A percentile compares a stretch with the other conserved stretches of the same genome.
Conservation (phyloP, 371 early-diverging fungal genomes). For the Rhizopus stolonifer region DNA sequence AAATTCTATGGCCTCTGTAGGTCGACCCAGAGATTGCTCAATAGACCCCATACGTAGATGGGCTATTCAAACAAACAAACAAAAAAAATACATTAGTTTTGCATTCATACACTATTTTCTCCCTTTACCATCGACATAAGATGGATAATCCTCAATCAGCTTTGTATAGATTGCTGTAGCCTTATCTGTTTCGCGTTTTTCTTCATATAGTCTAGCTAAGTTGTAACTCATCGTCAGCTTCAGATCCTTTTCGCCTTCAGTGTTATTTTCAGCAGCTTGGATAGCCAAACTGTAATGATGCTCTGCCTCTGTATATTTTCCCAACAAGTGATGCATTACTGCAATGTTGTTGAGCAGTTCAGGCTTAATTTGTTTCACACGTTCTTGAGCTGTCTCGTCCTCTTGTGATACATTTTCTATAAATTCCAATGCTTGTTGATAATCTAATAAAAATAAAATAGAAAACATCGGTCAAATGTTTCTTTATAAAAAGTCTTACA, state of each 20-base stretch:
- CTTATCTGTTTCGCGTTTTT: constrained; percentile 50
- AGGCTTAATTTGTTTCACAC: constrained; percentile 45
- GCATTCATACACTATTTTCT: not conserved
- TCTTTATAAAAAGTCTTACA: constrained; percentile 28
- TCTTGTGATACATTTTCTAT: constrained; percentile 20
- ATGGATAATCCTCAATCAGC: constrained; percentile 65
- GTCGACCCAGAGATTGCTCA: constrained; percentile 46
- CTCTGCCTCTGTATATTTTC: constrained; percentile 36
- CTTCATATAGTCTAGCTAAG: constrained; percentile 78
- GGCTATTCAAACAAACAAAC: constrained; percentile 28
- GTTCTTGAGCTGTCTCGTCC: constrained; percentile 21
- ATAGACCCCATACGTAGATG: constrained; percentile 80
- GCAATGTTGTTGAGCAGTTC: constrained; percentile 86
- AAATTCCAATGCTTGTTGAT: constrained; percentile 30
- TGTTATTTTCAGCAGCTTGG: constrained; percentile 29
- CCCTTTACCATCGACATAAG: constrained; percentile 66
- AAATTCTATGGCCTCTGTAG: constrained; percentile 61
- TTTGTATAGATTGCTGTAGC: constrained; percentile 69
- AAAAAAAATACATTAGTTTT: not conserved
- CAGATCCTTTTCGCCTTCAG: constrained; percentile 21
- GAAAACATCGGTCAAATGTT: constrained; percentile 1
- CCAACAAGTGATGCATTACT: constrained; percentile 63
- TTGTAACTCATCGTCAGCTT: constrained; percentile 77
- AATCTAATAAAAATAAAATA: constrained; percentile 21
- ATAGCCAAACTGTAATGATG: constrained; percentile 40